Evolutionary conservation across 768 basidiomycete species (phyloP).

Genomic region (Coprinopsis strossmayeri): DNA sequence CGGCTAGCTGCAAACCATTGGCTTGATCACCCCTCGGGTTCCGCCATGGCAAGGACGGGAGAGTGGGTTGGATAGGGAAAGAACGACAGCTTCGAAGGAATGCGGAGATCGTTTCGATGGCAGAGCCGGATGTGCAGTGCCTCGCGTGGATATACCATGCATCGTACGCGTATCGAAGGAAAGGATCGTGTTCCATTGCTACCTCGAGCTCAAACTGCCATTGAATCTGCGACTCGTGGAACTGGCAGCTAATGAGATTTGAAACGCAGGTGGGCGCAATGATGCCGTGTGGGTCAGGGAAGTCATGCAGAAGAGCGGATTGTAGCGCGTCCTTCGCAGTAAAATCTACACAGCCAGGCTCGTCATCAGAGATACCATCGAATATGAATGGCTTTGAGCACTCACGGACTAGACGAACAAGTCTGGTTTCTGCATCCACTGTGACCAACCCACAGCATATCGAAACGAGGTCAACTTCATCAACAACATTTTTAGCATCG

Average conservation of each 20-base stretch:
- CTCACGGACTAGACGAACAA: not conserved
- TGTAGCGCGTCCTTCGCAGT: not conserved
- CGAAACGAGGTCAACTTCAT: not conserved
- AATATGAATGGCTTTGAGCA: not conserved
- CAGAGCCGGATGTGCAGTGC: not conserved
- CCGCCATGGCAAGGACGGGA: too few species aligned
- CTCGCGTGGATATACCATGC: not conserved
- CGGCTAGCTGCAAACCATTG: too few species aligned
- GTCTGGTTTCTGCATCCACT: not conserved
- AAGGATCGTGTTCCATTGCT: not conserved
- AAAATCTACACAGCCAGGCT: not conserved
- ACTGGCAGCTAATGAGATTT: not conserved
- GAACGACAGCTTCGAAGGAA: not conserved
- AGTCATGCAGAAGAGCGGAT: not conserved
- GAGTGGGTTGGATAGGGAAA: too few species aligned
- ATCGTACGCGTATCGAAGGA: not conserved
- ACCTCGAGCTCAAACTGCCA: not conserved
- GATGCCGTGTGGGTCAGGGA: not conserved
- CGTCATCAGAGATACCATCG: not conserved
- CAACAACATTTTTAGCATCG: not conserved
- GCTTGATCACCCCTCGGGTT: too few species aligned
- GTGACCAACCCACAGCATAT: not conserved
- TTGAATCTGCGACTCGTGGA: not conserved
- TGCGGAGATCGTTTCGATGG: not conserved
- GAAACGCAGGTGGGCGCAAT: not conserved